phyloP scores from a whole-genome alignment of 164 flowering plant genomes.

The Stephania cephalantha region DNA sequence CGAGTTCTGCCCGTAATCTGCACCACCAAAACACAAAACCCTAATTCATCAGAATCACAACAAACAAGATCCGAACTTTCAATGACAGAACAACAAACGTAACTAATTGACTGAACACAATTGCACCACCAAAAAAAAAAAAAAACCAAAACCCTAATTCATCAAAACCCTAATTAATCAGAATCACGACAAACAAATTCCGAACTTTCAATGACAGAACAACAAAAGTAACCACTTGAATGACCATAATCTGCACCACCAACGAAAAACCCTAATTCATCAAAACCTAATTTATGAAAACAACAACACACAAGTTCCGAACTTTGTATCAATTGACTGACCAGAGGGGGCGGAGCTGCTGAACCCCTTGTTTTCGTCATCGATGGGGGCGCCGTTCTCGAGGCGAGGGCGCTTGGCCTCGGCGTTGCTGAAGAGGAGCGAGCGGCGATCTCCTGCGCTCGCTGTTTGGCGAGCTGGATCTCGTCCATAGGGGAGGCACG shows the following conservation, averaged over 20 bases:
- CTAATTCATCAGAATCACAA: not conserved
- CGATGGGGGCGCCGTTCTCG: conserved; percentile 47
- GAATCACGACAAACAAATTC: no score
- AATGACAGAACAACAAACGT: no score
- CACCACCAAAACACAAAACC: conserved; percentile 1
- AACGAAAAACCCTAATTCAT: no score
- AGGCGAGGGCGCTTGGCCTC: conserved; percentile 77
- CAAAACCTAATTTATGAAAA: no score
- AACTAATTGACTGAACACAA: not conserved
- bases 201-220: no score
- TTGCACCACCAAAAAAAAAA: not conserved
- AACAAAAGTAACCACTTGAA: no score
- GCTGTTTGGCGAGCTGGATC: conserved; percentile 77
- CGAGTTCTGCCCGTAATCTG: conserved; percentile 56
- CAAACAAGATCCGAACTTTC: no score
- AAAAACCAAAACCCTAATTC: not conserved
- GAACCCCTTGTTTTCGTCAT: conserved; percentile 35
- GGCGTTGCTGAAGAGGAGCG: conserved; percentile 53
- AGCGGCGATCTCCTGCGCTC: conserved; percentile 91
- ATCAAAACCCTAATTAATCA: no score
- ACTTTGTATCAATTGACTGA: not conserved
- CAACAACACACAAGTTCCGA: no score
- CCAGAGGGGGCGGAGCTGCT: conserved; percentile 22
- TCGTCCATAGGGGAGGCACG: conserved; percentile 64
- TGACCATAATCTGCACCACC: no score